Base-by-base conservation (phyloP, 768 basidiomycete genomes). In the Boletus vinaceobasis region DNA sequence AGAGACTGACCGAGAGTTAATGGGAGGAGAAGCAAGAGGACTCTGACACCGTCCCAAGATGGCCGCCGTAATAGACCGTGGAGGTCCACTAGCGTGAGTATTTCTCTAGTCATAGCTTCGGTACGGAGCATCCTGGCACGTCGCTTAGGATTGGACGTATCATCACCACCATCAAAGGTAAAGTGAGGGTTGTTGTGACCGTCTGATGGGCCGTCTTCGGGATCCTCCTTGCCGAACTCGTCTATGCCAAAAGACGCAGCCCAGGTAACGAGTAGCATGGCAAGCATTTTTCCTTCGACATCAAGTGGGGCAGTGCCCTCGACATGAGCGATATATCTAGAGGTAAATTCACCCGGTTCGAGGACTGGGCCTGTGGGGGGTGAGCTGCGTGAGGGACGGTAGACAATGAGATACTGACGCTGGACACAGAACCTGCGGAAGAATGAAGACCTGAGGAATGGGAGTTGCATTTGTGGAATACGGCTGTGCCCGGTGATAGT, bases 181-280 rank as follows among this genome's bases (percentile, higher is more conserved):
- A 61, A 50, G 4, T 62, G 51, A 4, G 57, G 47, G 32, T 42
- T 47, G 32, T 21, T 43, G 45, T 48, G 45, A 15, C 15, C 39
- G 2, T 58, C 52, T 11, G 61, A 55, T 11, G 54, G 10, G 29
- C 19, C 19, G 1, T 56, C 51, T 37, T 60, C 56, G 5, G 40
- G 4, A 8, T 65, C 66, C 38, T 75, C 74, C 40, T 86, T 83
- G 15, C 79, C 94, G 40, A 76, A 79, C 62, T 93, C 90, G 67
- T 95, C 83, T 43, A 96, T 74, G 38, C 94, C 95, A 68, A 91
- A 94, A 37, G 90, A 92, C 5, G 86, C 82, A 0, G 92, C 94
- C 93, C 93, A 97, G 21, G 88, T 83, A 42, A 90, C 90, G 21
- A 96, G 77, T 31, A 90, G 71, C 78, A 90, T 87, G 19, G 85